Base-by-base conservation (phyloP, 352 stramenopile species). In the Phytophthora lateralis region DNA sequence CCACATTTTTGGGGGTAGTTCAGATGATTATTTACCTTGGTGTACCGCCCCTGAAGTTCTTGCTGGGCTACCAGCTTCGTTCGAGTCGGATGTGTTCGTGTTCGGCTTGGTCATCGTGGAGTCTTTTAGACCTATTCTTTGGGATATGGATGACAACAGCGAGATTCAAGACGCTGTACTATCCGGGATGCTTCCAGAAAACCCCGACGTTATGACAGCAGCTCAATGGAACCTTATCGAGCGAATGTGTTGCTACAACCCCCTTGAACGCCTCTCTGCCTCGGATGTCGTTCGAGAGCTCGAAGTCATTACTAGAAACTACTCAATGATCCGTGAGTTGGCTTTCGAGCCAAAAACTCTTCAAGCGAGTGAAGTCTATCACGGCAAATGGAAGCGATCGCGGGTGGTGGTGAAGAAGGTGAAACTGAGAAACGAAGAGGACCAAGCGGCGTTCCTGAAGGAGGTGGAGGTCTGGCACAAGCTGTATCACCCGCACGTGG, bases 321-420 rank as follows among this genome's bases (percentile, higher is more conserved):
- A 45, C n/a, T 30, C 48, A 10, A 30, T 30, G n/a, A n/a, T n/a
- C n/a, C n/a, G n/a, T n/a, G n/a, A n/a, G n/a, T n/a, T n/a, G n/a
- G n/a, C n/a, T n/a, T n/a, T 15, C 34, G 11, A 9, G 37, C 37
- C 1, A 56, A 63, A 37, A n/a, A n/a, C n/a, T 43, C 45, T 6
- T 8, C 48, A 0, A 39, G 48, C 47, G 30, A 18, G 45, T 7
- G 51, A 49, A 34, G 39, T 73, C 15, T 59, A 62, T 63, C 27
- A 47, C 6, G 43, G 57, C 5, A 39, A 38, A 15, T 72, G 63
- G 63, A 60, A 63, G 10, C 42, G 53, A 17, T 72, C 63, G 4
- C 32, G 39, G 17, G 52, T 72, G 7, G 63, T 72, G 11, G 51
- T 72, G 4, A 71, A 68, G 41, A 64, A 63, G 18, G 56, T 71